A percentile compares a stretch with the other conserved stretches of the same genome.
Conservation (phyloP, 1,284 basidiomycete genomes). For the Pseudozyma hubeiensis region DNA sequence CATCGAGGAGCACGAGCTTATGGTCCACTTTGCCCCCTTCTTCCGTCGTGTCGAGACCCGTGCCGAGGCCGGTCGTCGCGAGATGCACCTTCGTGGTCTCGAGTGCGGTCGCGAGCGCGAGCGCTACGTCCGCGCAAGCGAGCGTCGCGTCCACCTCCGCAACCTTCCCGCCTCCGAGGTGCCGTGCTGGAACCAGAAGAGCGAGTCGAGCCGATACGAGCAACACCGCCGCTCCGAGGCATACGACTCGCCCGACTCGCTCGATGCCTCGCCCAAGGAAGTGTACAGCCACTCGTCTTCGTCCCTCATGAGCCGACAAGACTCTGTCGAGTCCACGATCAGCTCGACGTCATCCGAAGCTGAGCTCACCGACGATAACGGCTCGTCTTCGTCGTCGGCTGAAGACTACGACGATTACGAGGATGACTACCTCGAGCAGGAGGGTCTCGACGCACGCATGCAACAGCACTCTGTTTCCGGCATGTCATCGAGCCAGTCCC, state of each 20-base stretch:
- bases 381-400: slow-evolving; percentile 62
- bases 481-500: slow-evolving; percentile 33
- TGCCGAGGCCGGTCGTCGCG: slow-evolving; percentile 64
- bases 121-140: slow-evolving; percentile 63
- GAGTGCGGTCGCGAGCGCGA: slow-evolving; percentile 66
- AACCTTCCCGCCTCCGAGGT: slow-evolving; percentile 63
- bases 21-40: slow-evolving; percentile 67
- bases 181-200: slow-evolving; percentile 64
- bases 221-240: slow-evolving; percentile 40
- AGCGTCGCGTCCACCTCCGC: slow-evolving; percentile 63
- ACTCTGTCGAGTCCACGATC: slow-evolving; percentile 50
- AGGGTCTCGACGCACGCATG: slow-evolving; percentile 50
- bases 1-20: slow-evolving; percentile 67
- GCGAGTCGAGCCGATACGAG: slow-evolving; percentile 33
- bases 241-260: slow-evolving; percentile 45
- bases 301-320: slow-evolving; percentile 54
- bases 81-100: slow-evolving; percentile 66
- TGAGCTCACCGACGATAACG: slow-evolving; percentile 67
- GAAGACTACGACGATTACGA: slow-evolving; percentile 66
- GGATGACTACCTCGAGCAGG: slow-evolving; percentile 58
- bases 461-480: slow-evolving; percentile 45
- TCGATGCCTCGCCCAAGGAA: slow-evolving; percentile 37
- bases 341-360: slow-evolving; percentile 62
- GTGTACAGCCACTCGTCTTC: slow-evolving; percentile 21
- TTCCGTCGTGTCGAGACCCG: slow-evolving; percentile 65